Base-by-base conservation (phyloP, 2,329 filamentous ascomycete species). In the Cryphonectria parasitica region DNA sequence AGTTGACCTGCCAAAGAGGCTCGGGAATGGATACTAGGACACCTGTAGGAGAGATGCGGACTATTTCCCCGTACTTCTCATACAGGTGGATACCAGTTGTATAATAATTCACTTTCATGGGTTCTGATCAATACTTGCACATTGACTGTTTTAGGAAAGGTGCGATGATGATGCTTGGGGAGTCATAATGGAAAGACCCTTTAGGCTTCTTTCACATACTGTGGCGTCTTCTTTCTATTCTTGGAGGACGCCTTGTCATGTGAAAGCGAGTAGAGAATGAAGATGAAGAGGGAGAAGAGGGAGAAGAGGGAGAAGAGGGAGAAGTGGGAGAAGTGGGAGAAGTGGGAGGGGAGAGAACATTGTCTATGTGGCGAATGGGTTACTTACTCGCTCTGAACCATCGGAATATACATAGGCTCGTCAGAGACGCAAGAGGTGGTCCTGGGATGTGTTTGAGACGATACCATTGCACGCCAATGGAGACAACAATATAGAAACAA, bases 21-120 rank as follows among this genome's bases (percentile, higher is more conserved):
- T 78, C 75, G 3, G 77, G 70, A 39, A 78, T 75, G 60, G 73
- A 75, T 8, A 77, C 41, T 28, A 77, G 67, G 8, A 79, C 68
- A 49, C 75, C 74, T 61, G 76, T 77, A 15, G 77, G 77, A 0
- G 76, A 75, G n/a, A 79, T 75, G 19, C 77, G 75, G 62, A 76
- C 66, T 15, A 77, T 66, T 17, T 75, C 76, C 3, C 77, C 77
- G 41, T 78, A 77, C 25, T 75, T 75, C 19, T 74, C 41, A n/a
- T 77, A 72, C 25, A 76, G 65, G n/a, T 74, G 75, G 5, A 72
- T 68, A 22, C 31, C 67, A 60, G 77, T 74, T 10, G 72, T 56
- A 13, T 74, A 70, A 58, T 75, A 74, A 0, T 58, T 5, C 28
- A 34, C 54, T 58, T 58, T 17, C 4, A 58, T 19, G 13, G 25